Base-by-base conservation (phyloP, 495 filamentous ascomycete species). In the Neurospora sp. region DNA sequence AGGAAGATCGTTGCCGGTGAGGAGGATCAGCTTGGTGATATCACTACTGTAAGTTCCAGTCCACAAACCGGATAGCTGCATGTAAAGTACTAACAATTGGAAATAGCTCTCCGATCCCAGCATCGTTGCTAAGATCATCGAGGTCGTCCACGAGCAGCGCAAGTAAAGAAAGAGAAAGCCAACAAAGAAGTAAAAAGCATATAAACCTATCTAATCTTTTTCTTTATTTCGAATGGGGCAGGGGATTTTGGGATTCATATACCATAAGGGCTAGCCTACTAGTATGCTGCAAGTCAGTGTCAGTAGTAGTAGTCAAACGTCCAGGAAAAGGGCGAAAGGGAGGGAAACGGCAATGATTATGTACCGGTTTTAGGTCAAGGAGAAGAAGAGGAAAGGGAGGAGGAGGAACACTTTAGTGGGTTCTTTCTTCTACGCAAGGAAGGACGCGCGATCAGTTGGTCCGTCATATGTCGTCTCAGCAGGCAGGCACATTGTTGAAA, bases 1-100 rank as follows among this genome's bases (percentile, higher is more conserved):
- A 90, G 96, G 73, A 98, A 99, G 92, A 94, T 98, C 76, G 84
- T 99, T 74, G 93, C 93, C 62, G 94, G 94, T 12, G 96, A 99
- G 86, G 96, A 98, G 83, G 96, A 98, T 78, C 93, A 95, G 81
- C 85, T 99, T 72, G 96, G 96, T 77, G 96, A 99, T 78, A 95
- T 85, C 39, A 92, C 93, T 2, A 98, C 96, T 72, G 93, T 97
- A 88, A 86, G 92, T 85, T 77, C 23, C 23, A 9, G 14, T 20
- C 39, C 1, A 73, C 48, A 6, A 18, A 37, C 75, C 31, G 42
- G 11, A 39, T 46, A 27, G 27, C 46, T 75, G 73, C 20, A 70
- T 18, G 40, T 14, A 71, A 69, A 14, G 72, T 79, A 76, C 84
- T 89, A 78, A 89, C 78, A 72, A 18, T 2, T 23, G 46, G 38